These are phyloP conservation scores for Pythium brassicae DNA, from an alignment of 352 stramenopile species.

Conservation along the genomic window DNA sequence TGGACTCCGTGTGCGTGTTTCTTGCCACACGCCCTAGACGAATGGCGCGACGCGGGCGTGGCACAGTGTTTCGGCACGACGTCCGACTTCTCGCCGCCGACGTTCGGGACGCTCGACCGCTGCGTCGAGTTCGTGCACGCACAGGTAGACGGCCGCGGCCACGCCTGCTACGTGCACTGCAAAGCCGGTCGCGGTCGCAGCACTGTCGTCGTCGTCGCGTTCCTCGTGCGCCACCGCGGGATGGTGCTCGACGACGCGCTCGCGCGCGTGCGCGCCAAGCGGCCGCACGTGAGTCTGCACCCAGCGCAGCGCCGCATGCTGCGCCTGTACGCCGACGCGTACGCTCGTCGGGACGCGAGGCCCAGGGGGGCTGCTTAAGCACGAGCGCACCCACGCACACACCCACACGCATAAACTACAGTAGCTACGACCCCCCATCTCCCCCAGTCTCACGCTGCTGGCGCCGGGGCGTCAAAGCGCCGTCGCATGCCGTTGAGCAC, in stretches of 20 bases:
- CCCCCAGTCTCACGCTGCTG: too few relatives aligned
- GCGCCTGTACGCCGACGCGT: conserved; percentile 23
- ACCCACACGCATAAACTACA: too few relatives aligned
- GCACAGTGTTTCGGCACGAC: conserved; percentile 63
- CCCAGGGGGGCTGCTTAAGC: too few relatives aligned
- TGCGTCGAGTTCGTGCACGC: conserved; percentile 63
- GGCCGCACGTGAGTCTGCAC: conserved; percentile 62
- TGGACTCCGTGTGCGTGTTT: background rate
- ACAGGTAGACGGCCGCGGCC: conserved; percentile 41
- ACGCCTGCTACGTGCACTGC: conserved; percentile 78
- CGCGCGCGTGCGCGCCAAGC: conserved; percentile 43
- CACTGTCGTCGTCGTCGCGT: conserved; percentile 69
- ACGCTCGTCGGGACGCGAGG: background rate
- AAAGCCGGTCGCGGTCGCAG: conserved; percentile 75
- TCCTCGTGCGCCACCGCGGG: conserved; percentile 53
- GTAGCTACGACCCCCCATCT: too few relatives aligned
- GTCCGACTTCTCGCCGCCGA: conserved; percentile 60
- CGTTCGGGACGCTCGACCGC: conserved; percentile 55
- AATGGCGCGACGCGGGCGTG: conserved; percentile 46
- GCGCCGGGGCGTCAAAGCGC: conserved; percentile 19
- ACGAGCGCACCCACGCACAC: too few relatives aligned
- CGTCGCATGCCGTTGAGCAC: conserved; percentile 36
- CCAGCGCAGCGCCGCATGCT: conserved; percentile 55
- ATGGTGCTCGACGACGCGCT: conserved; percentile 58
- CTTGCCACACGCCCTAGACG: conserved; percentile 19